Evolutionary conservation across 352 stramenopile genomes (phyloP).

Genomic region (Elongisporangium senticosum): DNA sequence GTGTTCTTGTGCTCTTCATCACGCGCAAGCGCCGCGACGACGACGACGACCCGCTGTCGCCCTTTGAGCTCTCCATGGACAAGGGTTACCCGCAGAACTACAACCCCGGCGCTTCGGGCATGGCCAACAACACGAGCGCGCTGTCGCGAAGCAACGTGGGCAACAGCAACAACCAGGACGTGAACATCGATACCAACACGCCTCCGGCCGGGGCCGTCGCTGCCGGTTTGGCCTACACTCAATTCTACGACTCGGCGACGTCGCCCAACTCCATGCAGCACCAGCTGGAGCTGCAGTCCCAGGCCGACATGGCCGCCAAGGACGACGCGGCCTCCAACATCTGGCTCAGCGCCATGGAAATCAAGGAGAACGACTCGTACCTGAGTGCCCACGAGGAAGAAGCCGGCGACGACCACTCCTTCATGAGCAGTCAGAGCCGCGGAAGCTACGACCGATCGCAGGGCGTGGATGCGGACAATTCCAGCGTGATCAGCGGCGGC

Average conservation of each 20-base stretch:
- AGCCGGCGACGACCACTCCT: constrained; percentile 25
- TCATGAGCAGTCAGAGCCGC: constrained; percentile 36
- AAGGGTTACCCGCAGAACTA: constrained; percentile 67
- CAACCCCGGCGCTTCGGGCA: constrained; percentile 24
- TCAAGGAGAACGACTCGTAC: constrained; percentile 73
- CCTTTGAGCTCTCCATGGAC: constrained; percentile 83
- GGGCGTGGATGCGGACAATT: constrained; percentile 43
- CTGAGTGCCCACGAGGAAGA: constrained; percentile 46
- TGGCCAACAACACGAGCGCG: constrained; percentile 9
- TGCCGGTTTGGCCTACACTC: constrained; percentile 57
- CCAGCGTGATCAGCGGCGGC: constrained; percentile 60
- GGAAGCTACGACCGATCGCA: constrained; percentile 53
- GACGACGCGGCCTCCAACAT: constrained; percentile 27
- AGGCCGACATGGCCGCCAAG: constrained; percentile 21
- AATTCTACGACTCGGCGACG: constrained; percentile 76
- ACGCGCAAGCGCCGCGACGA: constrained; percentile 47
- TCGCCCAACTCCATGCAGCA: constrained; percentile 33
- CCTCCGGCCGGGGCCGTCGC: constrained; percentile 27
- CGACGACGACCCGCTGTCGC: constrained; percentile 74
- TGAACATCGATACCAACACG: constrained; percentile 29
- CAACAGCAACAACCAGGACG: constrained; percentile 2
- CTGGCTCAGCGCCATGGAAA: constrained; percentile 80
- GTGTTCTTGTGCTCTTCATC: constrained; percentile 46
- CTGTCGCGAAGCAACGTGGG: constrained; percentile 2
- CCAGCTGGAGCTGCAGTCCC: constrained; percentile 14